Evolutionary conservation across 805 yeast species (phyloP).

Genomic region (Ogataea allantospora): DNA sequence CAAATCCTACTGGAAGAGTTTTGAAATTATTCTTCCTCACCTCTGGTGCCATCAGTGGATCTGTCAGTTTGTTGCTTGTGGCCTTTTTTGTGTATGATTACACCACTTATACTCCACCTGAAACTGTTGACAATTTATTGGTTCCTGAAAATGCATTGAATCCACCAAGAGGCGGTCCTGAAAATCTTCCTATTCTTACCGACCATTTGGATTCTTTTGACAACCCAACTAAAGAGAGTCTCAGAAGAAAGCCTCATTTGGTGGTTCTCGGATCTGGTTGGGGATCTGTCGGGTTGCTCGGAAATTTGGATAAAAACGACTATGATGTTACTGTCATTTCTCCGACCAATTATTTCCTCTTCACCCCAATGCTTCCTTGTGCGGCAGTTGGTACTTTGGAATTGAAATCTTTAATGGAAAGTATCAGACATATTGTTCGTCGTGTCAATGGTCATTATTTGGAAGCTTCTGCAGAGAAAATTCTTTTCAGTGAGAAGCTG

Average conservation of each 20-base stretch:
- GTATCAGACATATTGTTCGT: slow-evolving; percentile 55
- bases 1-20: slow-evolving; percentile 32
- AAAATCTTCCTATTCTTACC: slow-evolving; percentile 60
- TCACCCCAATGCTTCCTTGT: slow-evolving; percentile 67
- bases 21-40: slow-evolving; percentile 36
- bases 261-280: slow-evolving; percentile 70
- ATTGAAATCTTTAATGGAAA: slow-evolving; percentile 61
- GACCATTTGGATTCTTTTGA: slow-evolving; percentile 59
- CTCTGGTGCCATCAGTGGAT: slow-evolving; percentile 43
- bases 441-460: slow-evolving; percentile 57
- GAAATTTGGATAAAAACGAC: slow-evolving; percentile 48
- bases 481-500: slow-evolving; percentile 54
- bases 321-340: slow-evolving; percentile 67
- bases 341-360: slow-evolving; percentile 66
- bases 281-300: slow-evolving; percentile 64
- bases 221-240: slow-evolving; percentile 42
- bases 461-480: slow-evolving; percentile 59
- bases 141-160: slow-evolving; percentile 53
- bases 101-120: slow-evolving; percentile 54
- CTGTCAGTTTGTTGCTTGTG: slow-evolving; percentile 40
- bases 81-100: slow-evolving; percentile 64
- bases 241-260: slow-evolving; percentile 50
- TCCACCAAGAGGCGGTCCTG: slow-evolving; percentile 67
- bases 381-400: slow-evolving; percentile 73
- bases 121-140: slow-evolving; percentile 40